Percentiles rank a stretch among this genome's conserved stretches.
Evolutionary conservation across 2,329 filamentous ascomycete genomes (phyloP).

Genomic region (Bimuria novae-zelandiae): DNA sequence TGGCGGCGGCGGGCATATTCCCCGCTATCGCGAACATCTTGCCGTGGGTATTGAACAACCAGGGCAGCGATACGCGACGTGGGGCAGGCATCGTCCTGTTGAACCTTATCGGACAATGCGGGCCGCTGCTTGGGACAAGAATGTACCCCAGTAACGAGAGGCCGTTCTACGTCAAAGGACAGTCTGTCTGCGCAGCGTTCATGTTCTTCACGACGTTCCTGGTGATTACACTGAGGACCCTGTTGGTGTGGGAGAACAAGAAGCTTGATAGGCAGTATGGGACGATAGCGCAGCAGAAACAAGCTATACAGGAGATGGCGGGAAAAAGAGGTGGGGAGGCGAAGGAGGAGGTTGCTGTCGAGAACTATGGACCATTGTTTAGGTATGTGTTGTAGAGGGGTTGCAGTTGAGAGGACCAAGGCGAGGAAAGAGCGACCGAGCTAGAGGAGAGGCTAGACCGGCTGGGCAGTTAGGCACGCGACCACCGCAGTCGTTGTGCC

Average conservation of each 20-base stretch:
- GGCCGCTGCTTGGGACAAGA: constrained; percentile 42
- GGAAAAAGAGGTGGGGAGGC: constrained; percentile 14
- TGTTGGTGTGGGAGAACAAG: constrained; percentile 45
- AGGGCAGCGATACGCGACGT: constrained; percentile 69
- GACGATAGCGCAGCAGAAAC: constrained; percentile 33
- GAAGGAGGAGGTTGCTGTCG: constrained; percentile 28
- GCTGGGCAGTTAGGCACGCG: background rate
- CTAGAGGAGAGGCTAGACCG: background rate
- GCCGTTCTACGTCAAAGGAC: constrained; percentile 42
- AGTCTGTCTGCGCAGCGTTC: constrained; percentile 44
- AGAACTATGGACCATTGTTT: constrained; percentile 42
- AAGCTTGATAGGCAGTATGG: constrained; percentile 41
- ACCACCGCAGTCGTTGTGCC: background rate
- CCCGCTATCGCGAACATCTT: constrained; percentile 72
- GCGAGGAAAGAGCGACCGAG: background rate
- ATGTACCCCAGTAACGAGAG: constrained; percentile 39
- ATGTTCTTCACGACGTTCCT: constrained; percentile 45
- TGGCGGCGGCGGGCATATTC: constrained; percentile 66
- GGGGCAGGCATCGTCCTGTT: constrained; percentile 69
- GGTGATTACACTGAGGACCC: constrained; percentile 31
- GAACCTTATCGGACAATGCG: constrained; percentile 65
- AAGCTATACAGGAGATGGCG: constrained; percentile 23
- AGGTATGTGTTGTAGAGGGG: constrained; percentile 36
- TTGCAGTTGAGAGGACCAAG: background rate
- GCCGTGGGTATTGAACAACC: constrained; percentile 72